These are phyloP conservation scores for Lactarius psammicola DNA, from an alignment of 768 basidiomycete genomes.

Conservation along the genomic window DNA sequence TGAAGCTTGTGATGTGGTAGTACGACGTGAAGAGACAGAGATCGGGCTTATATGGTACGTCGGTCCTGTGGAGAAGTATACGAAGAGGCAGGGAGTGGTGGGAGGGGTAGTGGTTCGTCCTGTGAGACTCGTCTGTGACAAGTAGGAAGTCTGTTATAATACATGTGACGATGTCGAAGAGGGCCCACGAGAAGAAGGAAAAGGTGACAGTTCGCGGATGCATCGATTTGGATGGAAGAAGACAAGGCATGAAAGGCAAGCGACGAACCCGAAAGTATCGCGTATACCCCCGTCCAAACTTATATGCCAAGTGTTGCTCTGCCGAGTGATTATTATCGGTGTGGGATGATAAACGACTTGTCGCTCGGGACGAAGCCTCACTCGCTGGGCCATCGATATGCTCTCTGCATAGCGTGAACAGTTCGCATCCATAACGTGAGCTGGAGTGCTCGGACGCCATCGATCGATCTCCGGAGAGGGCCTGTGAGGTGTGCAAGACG, in stretches of 20 bases:
- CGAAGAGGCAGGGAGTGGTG: conserved; percentile 6
- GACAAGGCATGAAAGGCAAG: not conserved
- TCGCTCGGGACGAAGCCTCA: conserved; percentile 5
- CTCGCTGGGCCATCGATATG: no score
- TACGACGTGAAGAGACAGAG: not conserved
- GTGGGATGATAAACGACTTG: conserved; percentile 21
- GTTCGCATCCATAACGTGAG: no score
- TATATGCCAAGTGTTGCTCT: conserved; percentile 3
- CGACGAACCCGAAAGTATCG: conserved; percentile 10
- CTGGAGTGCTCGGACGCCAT: no score
- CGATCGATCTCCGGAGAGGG: no score
- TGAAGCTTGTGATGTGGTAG: conserved; percentile 4
- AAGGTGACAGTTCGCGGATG: conserved; percentile 16
- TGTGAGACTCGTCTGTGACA: not conserved
- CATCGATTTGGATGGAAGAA: not conserved
- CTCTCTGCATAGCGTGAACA: no score
- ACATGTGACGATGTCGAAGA: conserved; percentile 3
- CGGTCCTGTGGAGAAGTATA: not conserved
- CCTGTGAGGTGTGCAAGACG: not conserved
- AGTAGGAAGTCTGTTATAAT: not conserved
- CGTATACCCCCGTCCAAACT: not conserved
- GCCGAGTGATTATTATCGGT: conserved; percentile 3
- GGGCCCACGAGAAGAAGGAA: conserved; percentile 1
- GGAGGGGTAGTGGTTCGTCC: conserved; percentile 4
- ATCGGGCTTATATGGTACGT: not conserved